These are phyloP conservation scores for Acer yangbiense DNA, from an alignment of 345 rosid species.

Conservation along the genomic window DNA sequence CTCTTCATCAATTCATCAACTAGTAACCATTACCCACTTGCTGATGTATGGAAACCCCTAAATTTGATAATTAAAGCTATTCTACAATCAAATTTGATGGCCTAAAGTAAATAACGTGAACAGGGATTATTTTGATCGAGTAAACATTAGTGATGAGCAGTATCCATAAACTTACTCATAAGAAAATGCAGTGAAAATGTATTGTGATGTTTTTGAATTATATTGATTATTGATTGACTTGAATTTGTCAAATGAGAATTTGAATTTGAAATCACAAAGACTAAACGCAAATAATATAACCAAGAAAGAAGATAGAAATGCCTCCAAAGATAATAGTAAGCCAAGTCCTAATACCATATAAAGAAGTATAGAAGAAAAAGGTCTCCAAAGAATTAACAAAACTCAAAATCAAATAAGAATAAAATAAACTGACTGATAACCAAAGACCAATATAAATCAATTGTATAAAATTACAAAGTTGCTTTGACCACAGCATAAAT, in stretches of 20 bases:
- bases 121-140: neutral
- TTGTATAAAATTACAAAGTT: neutral
- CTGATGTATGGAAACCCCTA: neutral
- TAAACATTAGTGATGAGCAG: neutral
- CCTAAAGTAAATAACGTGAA: neutral
- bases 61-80: neutral
- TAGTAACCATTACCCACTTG: neutral
- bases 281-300: neutral
- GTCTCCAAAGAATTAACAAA: neutral
- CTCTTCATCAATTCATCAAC: neutral
- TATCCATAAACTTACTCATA: neutral
- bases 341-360: neutral
- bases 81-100: neutral
- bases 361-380: neutral
- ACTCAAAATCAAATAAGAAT: neutral
- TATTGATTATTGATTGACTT: neutral
- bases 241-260: neutral
- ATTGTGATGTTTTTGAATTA: neutral
- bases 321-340: neutral
- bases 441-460: constrained; percentile 4
- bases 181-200: neutral
- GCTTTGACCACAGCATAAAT: neutral
- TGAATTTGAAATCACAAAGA: neutral
- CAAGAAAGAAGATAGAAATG: neutral
- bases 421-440: neutral